These are phyloP conservation scores for Trifolium repens DNA, from an alignment of 306 rosid genomes.

Conservation along the genomic window DNA sequence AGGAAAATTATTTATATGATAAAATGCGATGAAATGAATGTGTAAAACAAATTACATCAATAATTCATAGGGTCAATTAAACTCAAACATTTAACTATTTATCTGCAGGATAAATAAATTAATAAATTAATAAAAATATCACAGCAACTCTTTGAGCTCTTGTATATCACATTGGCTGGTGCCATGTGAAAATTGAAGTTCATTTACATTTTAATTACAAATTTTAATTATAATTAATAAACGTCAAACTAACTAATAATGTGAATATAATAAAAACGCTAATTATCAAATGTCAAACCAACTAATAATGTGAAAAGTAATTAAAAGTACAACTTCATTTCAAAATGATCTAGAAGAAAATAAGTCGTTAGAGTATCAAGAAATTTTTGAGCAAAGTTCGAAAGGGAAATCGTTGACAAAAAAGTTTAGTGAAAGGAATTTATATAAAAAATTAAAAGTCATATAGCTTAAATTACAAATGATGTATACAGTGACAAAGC, in stretches of 20 bases:
- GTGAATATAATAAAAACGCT: background rate
- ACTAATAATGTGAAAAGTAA: conserved; percentile 3
- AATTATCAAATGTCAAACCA: conserved; percentile 7
- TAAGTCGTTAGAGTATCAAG: background rate
- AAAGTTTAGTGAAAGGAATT: background rate
- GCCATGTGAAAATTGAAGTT: conserved; percentile 16
- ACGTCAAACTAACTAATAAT: conserved; percentile 20
- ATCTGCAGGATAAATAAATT: too few relatives aligned
- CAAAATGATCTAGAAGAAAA: conserved; percentile 13
- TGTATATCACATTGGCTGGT: background rate
- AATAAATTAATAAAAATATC: too few relatives aligned
- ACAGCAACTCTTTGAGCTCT: background rate
- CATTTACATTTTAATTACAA: background rate
- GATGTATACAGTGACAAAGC: background rate
- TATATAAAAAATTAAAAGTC: background rate
- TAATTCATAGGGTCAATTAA: too few relatives aligned
- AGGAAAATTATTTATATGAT: too few relatives aligned
- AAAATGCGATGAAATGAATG: too few relatives aligned
- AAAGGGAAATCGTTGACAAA: conserved; percentile 6
- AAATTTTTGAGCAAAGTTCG: conserved; percentile 7
- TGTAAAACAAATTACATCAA: too few relatives aligned
- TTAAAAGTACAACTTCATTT: background rate
- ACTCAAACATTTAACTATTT: too few relatives aligned
- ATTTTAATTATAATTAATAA: too few relatives aligned
- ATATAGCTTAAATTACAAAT: background rate